phyloP scores from a whole-genome alignment of 176 grass and related monocot genomes.

The Secale cereale region DNA sequence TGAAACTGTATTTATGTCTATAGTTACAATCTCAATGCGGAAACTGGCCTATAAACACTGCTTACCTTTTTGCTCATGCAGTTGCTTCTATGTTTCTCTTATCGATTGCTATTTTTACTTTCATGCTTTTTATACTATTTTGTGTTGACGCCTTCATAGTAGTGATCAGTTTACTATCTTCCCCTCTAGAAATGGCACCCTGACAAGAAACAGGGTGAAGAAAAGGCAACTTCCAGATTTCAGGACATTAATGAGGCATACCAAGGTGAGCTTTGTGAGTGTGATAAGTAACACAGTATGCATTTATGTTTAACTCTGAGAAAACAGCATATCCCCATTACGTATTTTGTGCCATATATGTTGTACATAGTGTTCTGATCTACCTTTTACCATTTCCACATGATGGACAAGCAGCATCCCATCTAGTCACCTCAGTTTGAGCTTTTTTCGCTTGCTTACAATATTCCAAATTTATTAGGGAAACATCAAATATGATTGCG shows the following conservation, averaged over 20 bases:
- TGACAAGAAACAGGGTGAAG: conserved; percentile 89
- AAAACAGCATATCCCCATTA: too few relatives aligned
- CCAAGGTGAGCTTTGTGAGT: conserved; percentile 50
- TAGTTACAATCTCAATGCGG: not conserved
- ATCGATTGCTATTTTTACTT: not conserved
- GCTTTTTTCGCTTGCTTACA: not conserved
- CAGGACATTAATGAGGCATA: conserved; percentile 99
- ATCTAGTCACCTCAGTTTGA: not conserved
- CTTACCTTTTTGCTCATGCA: not conserved
- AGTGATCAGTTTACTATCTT: not conserved
- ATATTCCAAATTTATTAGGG: not conserved
- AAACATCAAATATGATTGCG: not conserved
- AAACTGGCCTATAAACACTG: not conserved
- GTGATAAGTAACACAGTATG: not conserved
- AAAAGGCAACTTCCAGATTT: conserved; percentile 85
- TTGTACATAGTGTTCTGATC: too few relatives aligned
- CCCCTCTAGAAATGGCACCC: conserved; percentile 93
- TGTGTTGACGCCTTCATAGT: not conserved
- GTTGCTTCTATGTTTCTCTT: not conserved
- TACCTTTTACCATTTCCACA: too few relatives aligned
- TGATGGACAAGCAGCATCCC: not conserved
- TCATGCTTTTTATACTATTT: too few relatives aligned
- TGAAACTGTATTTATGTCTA: not conserved
- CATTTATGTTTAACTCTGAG: not conserved
- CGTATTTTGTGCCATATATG: too few relatives aligned